Evolutionary conservation across 345 rosid genomes (phyloP).

Genomic region (Hibiscus trionum): DNA sequence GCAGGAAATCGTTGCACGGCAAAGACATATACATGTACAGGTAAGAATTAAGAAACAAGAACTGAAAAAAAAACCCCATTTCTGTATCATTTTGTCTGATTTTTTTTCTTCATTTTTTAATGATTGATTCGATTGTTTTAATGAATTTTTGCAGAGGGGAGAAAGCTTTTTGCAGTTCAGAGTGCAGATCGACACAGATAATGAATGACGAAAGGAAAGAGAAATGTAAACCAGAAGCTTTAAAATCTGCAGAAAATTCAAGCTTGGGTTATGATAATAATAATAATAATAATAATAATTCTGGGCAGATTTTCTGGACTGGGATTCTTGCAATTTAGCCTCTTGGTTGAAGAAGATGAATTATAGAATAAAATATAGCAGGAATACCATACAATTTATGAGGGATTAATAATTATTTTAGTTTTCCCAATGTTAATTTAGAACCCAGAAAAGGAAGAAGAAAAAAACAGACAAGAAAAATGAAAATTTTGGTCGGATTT

Average conservation of each 20-base stretch:
- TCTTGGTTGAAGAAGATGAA: background rate
- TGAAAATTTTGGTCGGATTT: background rate
- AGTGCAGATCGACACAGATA: constrained; percentile 67
- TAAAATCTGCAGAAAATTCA: constrained; percentile 31
- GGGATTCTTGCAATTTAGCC: constrained; percentile 68
- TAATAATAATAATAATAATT: background rate
- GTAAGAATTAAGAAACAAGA: constrained; percentile 19
- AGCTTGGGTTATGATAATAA: constrained; percentile 30
- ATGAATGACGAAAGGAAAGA: constrained; percentile 54
- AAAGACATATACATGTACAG: constrained; percentile 81
- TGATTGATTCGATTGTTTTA: background rate
- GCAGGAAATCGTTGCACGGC: constrained; percentile 66
- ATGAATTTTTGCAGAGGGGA: constrained; percentile 53
- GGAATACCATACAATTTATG: background rate
- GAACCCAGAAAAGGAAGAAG: background rate
- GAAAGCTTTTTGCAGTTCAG: constrained; percentile 73
- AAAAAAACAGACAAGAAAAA: background rate
- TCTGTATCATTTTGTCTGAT: background rate
- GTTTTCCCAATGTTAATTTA: background rate
- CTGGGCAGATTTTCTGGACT: constrained; percentile 53
- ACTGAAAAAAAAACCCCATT: no score
- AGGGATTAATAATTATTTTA: background rate
- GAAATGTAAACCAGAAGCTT: constrained; percentile 47
- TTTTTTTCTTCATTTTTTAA: background rate
- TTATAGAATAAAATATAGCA: no score